Percentiles rank a stretch among this genome's conserved stretches.
Evolutionary conservation across 2,329 filamentous ascomycete species (phyloP).

Genomic region (Aspergillus carbonarius): DNA sequence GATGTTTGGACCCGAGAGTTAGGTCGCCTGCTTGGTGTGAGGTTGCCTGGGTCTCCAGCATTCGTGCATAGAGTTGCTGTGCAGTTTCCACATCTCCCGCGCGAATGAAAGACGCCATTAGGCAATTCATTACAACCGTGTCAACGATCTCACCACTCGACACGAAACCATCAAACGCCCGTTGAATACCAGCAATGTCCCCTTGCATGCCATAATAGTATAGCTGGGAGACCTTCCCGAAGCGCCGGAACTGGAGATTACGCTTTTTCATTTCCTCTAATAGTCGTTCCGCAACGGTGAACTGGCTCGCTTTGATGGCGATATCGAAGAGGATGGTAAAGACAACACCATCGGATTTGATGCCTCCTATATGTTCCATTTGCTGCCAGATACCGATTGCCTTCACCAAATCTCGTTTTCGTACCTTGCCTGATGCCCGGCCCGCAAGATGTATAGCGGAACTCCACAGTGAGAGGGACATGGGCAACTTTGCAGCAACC

Average conservation of each 20-base stretch:
- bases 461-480: slow-evolving; percentile 75
- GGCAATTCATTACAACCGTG: slow-evolving; percentile 79
- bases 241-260: slow-evolving; percentile 68
- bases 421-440: slow-evolving; percentile 63
- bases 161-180: slow-evolving; percentile 81
- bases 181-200: slow-evolving; percentile 71
- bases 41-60: slow-evolving; percentile 64
- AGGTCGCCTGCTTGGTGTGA: slow-evolving; percentile 32
- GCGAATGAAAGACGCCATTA: slow-evolving; percentile 75
- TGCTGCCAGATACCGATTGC: slow-evolving; percentile 79
- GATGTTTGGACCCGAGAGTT: slow-evolving; percentile 19
- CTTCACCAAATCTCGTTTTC: slow-evolving; percentile 62
- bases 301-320: slow-evolving; percentile 82
- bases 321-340: slow-evolving; percentile 93
- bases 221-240: slow-evolving; percentile 78
- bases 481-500: slow-evolving; percentile 67
- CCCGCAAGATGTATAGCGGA: slow-evolving; percentile 77
- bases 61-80: slow-evolving; percentile 76
- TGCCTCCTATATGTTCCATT: slow-evolving; percentile 74
- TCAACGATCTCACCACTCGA: slow-evolving; percentile 83
- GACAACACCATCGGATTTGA: slow-evolving; percentile 71
- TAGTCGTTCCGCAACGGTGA: slow-evolving; percentile 77
- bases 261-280: slow-evolving; percentile 76
- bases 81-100: slow-evolving; percentile 75
- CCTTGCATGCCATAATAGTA: slow-evolving; percentile 75